phyloP scores from a whole-genome alignment of 345 rosid species.

The Aquilaria malaccensis region DNA sequence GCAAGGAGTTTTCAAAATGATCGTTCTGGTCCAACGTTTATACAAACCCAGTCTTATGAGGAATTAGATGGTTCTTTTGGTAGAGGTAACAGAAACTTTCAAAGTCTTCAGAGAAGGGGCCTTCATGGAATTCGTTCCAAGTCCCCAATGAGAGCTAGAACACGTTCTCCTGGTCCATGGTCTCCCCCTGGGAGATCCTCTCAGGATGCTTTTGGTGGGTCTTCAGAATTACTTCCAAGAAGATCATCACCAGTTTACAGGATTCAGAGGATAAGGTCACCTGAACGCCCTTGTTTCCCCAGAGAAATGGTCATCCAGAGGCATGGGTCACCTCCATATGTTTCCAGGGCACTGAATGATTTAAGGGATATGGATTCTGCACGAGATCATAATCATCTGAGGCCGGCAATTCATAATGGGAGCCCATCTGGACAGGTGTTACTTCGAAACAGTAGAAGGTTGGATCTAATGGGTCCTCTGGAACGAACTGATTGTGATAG shows the following conservation, averaged over 20 bases:
- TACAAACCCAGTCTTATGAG: constrained; percentile 37
- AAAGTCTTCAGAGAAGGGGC: constrained; percentile 40
- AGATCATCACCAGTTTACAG: constrained; percentile 62
- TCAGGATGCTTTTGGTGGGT: constrained; percentile 58
- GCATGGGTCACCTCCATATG: constrained; percentile 59
- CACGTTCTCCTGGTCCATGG: constrained; percentile 65
- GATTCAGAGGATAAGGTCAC: constrained; percentile 56
- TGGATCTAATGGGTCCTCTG: constrained; percentile 48
- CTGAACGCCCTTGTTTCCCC: constrained; percentile 53
- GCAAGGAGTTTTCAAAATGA: constrained; percentile 44
- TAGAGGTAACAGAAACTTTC: constrained; percentile 47
- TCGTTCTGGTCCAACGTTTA: constrained; percentile 36
- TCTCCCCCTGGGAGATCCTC: constrained; percentile 67
- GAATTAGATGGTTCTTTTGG: constrained; percentile 49
- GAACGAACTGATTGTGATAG: constrained; percentile 49
- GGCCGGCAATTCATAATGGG: constrained; percentile 46
- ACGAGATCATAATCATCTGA: constrained; percentile 48
- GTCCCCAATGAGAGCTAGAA: constrained; percentile 59
- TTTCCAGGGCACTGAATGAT: constrained; percentile 44
- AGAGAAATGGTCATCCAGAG: constrained; percentile 58
- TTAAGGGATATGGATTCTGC: constrained; percentile 52
- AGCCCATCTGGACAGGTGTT: constrained; percentile 52
- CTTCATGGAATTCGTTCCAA: constrained; percentile 46
- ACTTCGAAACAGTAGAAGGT: constrained; percentile 49
- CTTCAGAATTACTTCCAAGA: constrained; percentile 45